Conservation (phyloP, 2,329 filamentous ascomycete species). For the Fonsecaea pugnacius region DNA sequence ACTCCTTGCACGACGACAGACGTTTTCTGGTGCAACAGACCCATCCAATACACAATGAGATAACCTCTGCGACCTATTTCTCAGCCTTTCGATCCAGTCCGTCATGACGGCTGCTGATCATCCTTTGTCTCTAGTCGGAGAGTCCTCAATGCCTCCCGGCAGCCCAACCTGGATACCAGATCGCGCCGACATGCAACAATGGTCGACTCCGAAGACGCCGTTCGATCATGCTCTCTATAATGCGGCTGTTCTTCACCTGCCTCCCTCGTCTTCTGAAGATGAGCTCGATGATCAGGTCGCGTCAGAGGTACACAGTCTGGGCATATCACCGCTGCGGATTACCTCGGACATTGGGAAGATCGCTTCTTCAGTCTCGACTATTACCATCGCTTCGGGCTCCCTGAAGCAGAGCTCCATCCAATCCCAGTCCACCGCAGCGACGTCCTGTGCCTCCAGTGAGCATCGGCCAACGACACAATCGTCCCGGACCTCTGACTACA, state of each 20-base stretch:
- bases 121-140: slow-evolving; percentile 21
- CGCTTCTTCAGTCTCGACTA: slow-evolving; percentile 37
- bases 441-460: slow-evolving; percentile 36
- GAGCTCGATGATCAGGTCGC: slow-evolving; percentile 45
- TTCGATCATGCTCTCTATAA: slow-evolving; percentile 48
- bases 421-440: slow-evolving; percentile 39
- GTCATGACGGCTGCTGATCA: slow-evolving; percentile 30
- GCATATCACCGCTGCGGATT: slow-evolving; percentile 45
- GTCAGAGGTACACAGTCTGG: slow-evolving; percentile 46
- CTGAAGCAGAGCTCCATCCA: slow-evolving; percentile 31
- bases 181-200: slow-evolving; percentile 23
- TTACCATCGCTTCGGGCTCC: slow-evolving; percentile 35
- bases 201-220: slow-evolving; percentile 23
- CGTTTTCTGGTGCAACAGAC: slow-evolving; percentile 8
- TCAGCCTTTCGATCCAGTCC: slow-evolving; percentile 8
- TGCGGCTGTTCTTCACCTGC: slow-evolving; percentile 43
- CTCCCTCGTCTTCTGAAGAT: slow-evolving; percentile 45
- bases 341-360: slow-evolving; percentile 44
- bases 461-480: slow-evolving; percentile 29
- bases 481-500: slow-evolving; percentile 22
- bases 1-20: slow-evolving; percentile 10
- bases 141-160: slow-evolving; percentile 15
- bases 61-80: slow-evolving; percentile 14
- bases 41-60: slow-evolving; percentile 27
- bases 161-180: slow-evolving; percentile 23